A percentile compares a stretch with the other conserved stretches of the same genome.
Evolutionary conservation across 257 asterid genomes (phyloP).

Genomic region (Plantago ovata): DNA sequence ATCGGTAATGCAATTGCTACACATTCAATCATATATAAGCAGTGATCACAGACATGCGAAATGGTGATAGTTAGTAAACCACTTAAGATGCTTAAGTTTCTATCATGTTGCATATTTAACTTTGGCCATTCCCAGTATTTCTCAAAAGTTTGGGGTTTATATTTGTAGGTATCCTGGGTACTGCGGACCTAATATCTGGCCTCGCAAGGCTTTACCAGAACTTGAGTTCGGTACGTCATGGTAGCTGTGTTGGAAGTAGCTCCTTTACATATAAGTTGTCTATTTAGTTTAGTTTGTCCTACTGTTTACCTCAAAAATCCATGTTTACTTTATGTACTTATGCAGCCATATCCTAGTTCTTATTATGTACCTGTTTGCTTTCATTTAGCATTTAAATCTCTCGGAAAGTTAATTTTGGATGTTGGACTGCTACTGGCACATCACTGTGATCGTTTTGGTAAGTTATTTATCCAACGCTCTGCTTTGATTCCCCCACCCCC

Average conservation of each 20-base stretch:
- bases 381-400: slow-evolving; percentile 65
- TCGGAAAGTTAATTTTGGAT: slow-evolving; percentile 83
- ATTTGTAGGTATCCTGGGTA: slow-evolving; percentile 75
- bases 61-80: slow-evolving; percentile 4
- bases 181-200: slow-evolving; percentile 89
- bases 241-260: slow-evolving; percentile 9
- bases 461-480: slow-evolving; percentile 22
- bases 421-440: slow-evolving; percentile 86
- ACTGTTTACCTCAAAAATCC: slow-evolving; percentile 1
- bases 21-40: slow-evolving; percentile 7
- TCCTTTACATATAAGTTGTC: too few relatives aligned
- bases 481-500: neutral
- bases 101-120: slow-evolving; percentile 2
- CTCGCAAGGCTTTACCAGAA: slow-evolving; percentile 65
- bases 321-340: neutral
- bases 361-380: neutral
- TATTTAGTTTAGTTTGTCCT: slow-evolving; percentile 4
- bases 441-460: slow-evolving; percentile 83
- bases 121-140: neutral
- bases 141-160: slow-evolving; percentile 1
- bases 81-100: slow-evolving; percentile 5
- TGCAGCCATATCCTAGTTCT: neutral
- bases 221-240: slow-evolving; percentile 62
- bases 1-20: slow-evolving; percentile 40
- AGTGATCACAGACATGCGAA: neutral